These are phyloP conservation scores for Hordeum vulgare DNA, from an alignment of 176 grass and related monocot species.

Conservation along the genomic window DNA sequence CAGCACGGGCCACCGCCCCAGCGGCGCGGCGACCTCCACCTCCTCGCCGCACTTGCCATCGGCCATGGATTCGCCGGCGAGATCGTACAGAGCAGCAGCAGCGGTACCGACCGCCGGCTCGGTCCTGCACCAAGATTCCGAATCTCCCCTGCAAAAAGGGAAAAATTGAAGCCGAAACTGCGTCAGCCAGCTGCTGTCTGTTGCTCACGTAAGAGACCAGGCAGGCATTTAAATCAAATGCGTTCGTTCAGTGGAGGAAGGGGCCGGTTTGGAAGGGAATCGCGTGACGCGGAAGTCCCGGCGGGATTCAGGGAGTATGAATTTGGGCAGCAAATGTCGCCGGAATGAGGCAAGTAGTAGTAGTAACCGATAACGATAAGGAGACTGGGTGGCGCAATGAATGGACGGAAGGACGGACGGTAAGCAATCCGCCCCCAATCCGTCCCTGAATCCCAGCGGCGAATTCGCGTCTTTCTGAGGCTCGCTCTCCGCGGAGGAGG, in stretches of 20 bases:
- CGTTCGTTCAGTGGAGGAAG: too few relatives aligned
- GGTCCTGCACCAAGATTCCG: not conserved
- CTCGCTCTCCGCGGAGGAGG: too few relatives aligned
- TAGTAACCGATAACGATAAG: not conserved
- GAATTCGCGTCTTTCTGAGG: not conserved
- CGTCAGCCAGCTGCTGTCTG: too few relatives aligned
- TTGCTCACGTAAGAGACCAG: too few relatives aligned
- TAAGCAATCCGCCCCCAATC: not conserved
- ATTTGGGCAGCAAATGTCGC: not conserved
- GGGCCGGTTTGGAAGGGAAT: not conserved
- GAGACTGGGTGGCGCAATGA: not conserved
- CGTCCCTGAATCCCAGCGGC: not conserved
- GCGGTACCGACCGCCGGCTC: not conserved
- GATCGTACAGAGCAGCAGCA: not conserved
- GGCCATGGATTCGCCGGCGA: not conserved
- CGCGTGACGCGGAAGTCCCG: not conserved
- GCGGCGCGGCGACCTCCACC: constrained; percentile 9
- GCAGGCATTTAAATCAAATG: not conserved
- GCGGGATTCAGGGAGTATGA: not conserved
- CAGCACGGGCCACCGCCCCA: constrained; percentile 47
- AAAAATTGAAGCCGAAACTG: too few relatives aligned
- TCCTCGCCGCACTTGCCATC: constrained; percentile 13
- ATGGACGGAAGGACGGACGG: too few relatives aligned
- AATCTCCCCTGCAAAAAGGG: not conserved
- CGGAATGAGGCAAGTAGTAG: not conserved